phyloP scores from a whole-genome alignment of 257 asterid genomes.

The Fraxinus anomala region DNA sequence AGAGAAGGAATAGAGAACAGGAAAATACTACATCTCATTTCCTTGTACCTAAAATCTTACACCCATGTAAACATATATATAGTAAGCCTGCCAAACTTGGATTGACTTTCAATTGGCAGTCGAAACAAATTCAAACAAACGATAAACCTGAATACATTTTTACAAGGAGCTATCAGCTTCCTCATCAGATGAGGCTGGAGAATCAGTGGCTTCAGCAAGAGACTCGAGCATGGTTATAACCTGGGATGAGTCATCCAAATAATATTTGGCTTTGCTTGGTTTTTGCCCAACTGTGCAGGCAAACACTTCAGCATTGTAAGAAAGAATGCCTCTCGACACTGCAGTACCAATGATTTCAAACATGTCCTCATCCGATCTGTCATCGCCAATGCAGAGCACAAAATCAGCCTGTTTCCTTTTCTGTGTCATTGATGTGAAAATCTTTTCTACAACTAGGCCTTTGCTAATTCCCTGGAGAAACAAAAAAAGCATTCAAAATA shows the following conservation, averaged over 20 bases:
- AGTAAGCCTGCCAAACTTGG: not conserved
- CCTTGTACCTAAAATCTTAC: not conserved
- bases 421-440: conserved; percentile 43
- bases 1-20: not conserved
- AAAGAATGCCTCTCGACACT: conserved; percentile 14
- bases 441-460: conserved; percentile 55
- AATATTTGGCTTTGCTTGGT: conserved; percentile 30
- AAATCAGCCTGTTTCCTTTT: conserved; percentile 50
- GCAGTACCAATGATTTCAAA: conserved; percentile 26
- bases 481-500: not conserved
- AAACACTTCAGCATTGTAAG: conserved; percentile 16
- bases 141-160: conserved; percentile 2
- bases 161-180: conserved; percentile 14
- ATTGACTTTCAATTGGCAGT: conserved; percentile 1
- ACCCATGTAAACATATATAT: not conserved
- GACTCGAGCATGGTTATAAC: conserved; percentile 24
- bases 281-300: conserved; percentile 29
- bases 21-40: not conserved
- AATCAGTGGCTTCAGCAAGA: conserved; percentile 30
- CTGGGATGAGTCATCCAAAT: conserved; percentile 24
- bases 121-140: conserved; percentile 5
- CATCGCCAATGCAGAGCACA: conserved; percentile 62
- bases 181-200: conserved; percentile 24
- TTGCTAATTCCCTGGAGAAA: conserved; percentile 46
- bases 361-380: conserved; percentile 48